These are phyloP conservation scores for Aulographum hederae DNA, from an alignment of 2,329 filamentous ascomycete species.

Conservation along the genomic window DNA sequence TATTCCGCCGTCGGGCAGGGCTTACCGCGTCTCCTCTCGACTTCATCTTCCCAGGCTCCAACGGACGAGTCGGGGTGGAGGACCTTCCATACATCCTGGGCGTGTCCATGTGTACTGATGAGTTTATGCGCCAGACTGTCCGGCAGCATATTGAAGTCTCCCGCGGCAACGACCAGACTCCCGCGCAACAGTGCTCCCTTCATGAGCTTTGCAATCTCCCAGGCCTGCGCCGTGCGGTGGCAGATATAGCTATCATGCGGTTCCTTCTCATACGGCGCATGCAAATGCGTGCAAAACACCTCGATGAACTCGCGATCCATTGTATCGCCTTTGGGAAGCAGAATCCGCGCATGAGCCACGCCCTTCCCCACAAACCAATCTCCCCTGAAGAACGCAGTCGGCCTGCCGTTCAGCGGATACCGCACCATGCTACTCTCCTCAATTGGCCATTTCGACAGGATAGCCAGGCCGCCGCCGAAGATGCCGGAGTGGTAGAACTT, in stretches of 20 bases:
- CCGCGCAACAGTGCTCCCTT: slow-evolving; percentile 62
- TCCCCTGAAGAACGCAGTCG: slow-evolving; percentile 82
- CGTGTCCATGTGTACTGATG: slow-evolving; percentile 58
- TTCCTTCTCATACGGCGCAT: slow-evolving; percentile 71
- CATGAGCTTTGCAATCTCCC: slow-evolving; percentile 85
- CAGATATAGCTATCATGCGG: slow-evolving; percentile 72
- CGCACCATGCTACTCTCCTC: slow-evolving; percentile 70
- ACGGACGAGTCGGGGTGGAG: slow-evolving; percentile 71
- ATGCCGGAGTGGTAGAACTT: slow-evolving; percentile 88
- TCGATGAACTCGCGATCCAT: slow-evolving; percentile 53
- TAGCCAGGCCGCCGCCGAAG: slow-evolving; percentile 76
- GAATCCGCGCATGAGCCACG: slow-evolving; percentile 64
- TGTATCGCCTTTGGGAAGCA: slow-evolving; percentile 29
- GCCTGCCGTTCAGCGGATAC: slow-evolving; percentile 84
- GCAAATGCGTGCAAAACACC: slow-evolving; percentile 84
- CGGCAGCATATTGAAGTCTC: slow-evolving; percentile 96
- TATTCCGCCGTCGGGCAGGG: slow-evolving; percentile 58
- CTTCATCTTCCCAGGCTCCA: slow-evolving; percentile 48
- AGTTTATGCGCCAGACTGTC: slow-evolving; percentile 67
- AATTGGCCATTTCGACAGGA: slow-evolving; percentile 83
- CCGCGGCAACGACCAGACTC: slow-evolving; percentile 68
- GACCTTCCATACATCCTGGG: slow-evolving; percentile 70
- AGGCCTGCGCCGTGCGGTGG: slow-evolving; percentile 81
- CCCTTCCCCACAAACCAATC: slow-evolving; percentile 97
- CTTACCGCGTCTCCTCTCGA: slow-evolving; percentile 46